Percentiles rank a stretch among this genome's conserved stretches.
phyloP scores from a whole-genome alignment of 768 basidiomycete genomes.

The Rhizopogon vinicolor region DNA sequence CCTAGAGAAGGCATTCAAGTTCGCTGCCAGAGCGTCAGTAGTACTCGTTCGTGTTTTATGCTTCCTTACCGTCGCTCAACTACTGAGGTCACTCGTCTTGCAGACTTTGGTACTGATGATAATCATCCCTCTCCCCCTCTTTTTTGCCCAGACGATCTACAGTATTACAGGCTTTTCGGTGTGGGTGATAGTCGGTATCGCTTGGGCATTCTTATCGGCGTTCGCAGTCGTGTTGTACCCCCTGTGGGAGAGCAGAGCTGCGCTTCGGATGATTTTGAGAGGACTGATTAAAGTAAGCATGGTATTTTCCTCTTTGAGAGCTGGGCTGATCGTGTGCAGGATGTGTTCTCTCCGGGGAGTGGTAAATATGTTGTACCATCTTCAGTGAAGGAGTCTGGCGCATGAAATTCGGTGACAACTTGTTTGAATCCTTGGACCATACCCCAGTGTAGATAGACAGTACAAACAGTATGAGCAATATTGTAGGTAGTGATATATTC shows the following conservation, averaged over 20 bases:
- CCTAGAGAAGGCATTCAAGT: slow-evolving; percentile 71
- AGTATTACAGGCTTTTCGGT: slow-evolving; percentile 58
- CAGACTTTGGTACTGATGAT: slow-evolving; percentile 63
- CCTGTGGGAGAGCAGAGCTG: slow-evolving; percentile 75
- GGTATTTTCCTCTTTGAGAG: background rate
- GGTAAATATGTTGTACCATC: slow-evolving; percentile 30
- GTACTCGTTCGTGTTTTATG: slow-evolving; percentile 42
- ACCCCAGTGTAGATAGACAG: no score
- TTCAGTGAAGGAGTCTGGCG: background rate
- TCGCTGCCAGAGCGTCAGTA: slow-evolving; percentile 75
- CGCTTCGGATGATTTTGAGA: slow-evolving; percentile 49
- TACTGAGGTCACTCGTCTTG: background rate
- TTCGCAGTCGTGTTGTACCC: slow-evolving; percentile 81
- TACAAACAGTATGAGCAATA: no score
- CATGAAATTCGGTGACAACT: background rate
- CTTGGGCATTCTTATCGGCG: slow-evolving; percentile 79
- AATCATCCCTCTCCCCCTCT: slow-evolving; percentile 80
- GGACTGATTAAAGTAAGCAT: slow-evolving; percentile 60
- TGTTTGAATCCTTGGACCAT: background rate
- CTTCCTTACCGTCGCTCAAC: background rate
- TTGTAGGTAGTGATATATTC: no score
- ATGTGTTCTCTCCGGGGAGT: slow-evolving; percentile 35
- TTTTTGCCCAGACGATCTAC: slow-evolving; percentile 76
- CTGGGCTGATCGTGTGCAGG: slow-evolving; percentile 21
- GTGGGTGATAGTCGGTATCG: slow-evolving; percentile 80